Conservation (phyloP, 768 basidiomycete species). For the Suillus hirtellus region DNA sequence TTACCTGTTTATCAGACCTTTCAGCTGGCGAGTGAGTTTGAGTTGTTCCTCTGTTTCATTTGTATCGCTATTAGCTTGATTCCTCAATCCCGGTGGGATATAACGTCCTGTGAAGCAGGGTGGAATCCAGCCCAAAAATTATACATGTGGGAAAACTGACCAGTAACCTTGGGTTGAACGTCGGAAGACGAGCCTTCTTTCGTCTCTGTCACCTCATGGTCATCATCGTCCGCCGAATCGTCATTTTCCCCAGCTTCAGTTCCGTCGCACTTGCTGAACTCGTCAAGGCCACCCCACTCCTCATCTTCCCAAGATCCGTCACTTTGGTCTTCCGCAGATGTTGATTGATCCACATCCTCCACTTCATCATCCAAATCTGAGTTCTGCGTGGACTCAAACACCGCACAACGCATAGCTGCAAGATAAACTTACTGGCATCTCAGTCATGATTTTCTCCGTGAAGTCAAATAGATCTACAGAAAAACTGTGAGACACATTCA, state of each 20-base stretch:
- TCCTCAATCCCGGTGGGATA: conserved; percentile 80
- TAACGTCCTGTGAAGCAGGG: conserved; percentile 48
- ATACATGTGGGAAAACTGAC: neutral
- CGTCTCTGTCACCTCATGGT: neutral
- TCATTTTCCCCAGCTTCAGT: conserved; percentile 26
- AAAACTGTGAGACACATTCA: conserved; percentile 4
- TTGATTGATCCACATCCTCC: neutral
- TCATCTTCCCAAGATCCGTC: conserved; percentile 23
- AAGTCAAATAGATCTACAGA: conserved; percentile 56
- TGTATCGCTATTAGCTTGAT: conserved; percentile 40
- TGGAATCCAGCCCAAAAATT: neutral
- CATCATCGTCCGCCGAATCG: neutral
- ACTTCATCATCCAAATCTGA: neutral
- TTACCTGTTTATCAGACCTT: conserved; percentile 87
- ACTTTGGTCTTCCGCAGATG: neutral
- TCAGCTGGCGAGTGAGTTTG: conserved; percentile 74
- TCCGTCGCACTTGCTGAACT: neutral
- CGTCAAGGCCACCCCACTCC: conserved; percentile 42
- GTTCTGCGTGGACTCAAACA: neutral
- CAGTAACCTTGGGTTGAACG: neutral
- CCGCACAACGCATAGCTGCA: neutral
- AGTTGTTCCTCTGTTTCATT: conserved; percentile 38
- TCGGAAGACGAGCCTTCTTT: neutral
- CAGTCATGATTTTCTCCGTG: conserved; percentile 30
- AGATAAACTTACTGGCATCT: neutral